Conservation (phyloP, 192 early-diverging fungal species). For the Umbelopsis isabellina region DNA sequence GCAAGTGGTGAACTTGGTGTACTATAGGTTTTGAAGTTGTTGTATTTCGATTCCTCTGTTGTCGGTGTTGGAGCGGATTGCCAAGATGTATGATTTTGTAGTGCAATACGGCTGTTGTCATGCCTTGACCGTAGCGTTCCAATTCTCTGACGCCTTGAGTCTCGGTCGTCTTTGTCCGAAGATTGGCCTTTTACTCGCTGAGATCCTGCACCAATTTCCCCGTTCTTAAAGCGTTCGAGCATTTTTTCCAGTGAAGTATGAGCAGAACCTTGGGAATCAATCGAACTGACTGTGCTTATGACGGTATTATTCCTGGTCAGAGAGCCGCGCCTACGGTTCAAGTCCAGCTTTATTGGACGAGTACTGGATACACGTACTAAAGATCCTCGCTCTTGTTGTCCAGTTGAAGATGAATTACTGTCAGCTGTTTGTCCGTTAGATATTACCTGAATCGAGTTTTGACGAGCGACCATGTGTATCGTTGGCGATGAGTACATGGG, state of each 20-base stretch:
- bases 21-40: too few species aligned
- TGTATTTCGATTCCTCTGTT: too few species aligned
- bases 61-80: too few species aligned
- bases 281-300: not conserved
- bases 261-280: not conserved
- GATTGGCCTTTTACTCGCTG: not conserved
- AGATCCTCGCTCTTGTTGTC: not conserved
- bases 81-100: too few species aligned
- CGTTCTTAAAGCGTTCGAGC: not conserved
- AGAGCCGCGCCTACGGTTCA: not conserved
- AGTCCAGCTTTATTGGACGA: not conserved
- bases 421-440: too few species aligned
- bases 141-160: not conserved
- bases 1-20: too few species aligned
- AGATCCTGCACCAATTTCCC: not conserved
- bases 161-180: not conserved
- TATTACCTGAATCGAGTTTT: not conserved
- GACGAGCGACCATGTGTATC: not conserved
- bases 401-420: too few species aligned
- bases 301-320: not conserved
- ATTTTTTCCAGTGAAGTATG: slow-evolving; percentile 13
- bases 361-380: not conserved
- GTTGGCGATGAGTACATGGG: not conserved
- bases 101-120: too few species aligned
- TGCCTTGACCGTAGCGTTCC: not conserved